Evolutionary conservation across 345 rosid species (phyloP).

Genomic region (Hibiscus tridactylites): DNA sequence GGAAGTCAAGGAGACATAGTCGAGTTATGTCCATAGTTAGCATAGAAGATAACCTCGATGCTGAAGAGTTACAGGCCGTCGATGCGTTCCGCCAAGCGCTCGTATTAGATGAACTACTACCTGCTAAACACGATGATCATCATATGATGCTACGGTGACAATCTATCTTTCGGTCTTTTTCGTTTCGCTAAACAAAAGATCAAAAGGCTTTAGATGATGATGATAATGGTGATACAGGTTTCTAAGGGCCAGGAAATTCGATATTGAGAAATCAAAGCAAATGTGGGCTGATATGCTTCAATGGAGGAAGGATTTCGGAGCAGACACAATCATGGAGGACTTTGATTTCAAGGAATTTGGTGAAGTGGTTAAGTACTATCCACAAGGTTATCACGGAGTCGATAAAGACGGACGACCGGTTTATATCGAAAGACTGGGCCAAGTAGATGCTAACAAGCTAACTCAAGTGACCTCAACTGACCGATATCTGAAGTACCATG

Average conservation of each 20-base stretch:
- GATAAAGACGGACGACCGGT: conserved; percentile 86
- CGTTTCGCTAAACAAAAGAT: too few relatives aligned
- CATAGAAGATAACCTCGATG: neutral
- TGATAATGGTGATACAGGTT: conserved; percentile 34
- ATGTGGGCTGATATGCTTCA: conserved; percentile 90
- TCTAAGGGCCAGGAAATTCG: conserved; percentile 85
- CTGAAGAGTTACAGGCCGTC: neutral
- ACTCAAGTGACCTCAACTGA: conserved; percentile 78
- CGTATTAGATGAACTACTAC: neutral
- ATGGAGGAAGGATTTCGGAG: conserved; percentile 76
- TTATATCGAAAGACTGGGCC: conserved; percentile 76
- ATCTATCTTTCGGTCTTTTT: neutral
- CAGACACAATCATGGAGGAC: conserved; percentile 83
- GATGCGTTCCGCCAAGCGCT: neutral
- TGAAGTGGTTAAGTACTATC: conserved; percentile 73
- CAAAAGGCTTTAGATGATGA: too few relatives aligned
- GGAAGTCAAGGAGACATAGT: neutral
- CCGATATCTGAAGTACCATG: conserved; percentile 76
- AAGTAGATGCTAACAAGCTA: conserved; percentile 72
- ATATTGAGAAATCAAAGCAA: conserved; percentile 73
- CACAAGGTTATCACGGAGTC: conserved; percentile 89
- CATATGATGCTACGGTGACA: neutral
- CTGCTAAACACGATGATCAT: neutral
- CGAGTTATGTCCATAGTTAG: neutral
- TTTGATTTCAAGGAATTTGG: conserved; percentile 68